Evolutionary conservation across 805 yeast species (phyloP), one percentile per base, ranked within the genome.

Genomic region (Candida yuanshanica): DNA sequence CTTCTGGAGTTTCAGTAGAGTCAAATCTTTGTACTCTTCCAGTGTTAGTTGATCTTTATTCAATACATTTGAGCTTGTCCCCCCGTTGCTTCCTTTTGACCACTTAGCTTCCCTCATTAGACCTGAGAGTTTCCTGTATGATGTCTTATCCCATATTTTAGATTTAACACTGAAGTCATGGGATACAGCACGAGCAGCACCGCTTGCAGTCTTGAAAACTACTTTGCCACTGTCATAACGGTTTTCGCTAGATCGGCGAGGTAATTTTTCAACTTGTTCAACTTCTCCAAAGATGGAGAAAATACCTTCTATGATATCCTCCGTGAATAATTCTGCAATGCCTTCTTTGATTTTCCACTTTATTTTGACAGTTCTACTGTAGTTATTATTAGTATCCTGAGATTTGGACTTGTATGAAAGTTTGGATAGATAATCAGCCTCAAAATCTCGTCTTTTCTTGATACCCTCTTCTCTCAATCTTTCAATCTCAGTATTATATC

Each of bases 401-500:
- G 12, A 7, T 21, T 9, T 13, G 12, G 24, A 11, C 18, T 32
- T 35, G n/a, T 12, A 20, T 11, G 27, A n/a, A n/a, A 44, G 14
- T 24, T 49, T 50, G 4, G 39, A 22, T 14, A 33, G 6, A n/a
- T 45, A 35, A 5, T 40, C 40, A 20, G 31, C 25, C 22, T 56
- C 58, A 10, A 46, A 37, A 13, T 42, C 38, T 20, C 43, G 43
- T 37, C 59, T 49, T 38, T 44, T 46, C 22, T 21, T 10, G 1
- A 51, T 37, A 5, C 58, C 60, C 47, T 55, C 58, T n/a, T 38
- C 43, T 24, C 59, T 46, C 7, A 56, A 33, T 17, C 41, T 43
- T 32, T 56, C 60, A 11, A 56, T 31, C 14, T 44, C 38, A 9
- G 39, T 21, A 2, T 47, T 56, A 20, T 36, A 47, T 10, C 32